Evolutionary conservation across 1,284 basidiomycete species (phyloP), one percentile per base, ranked within the genome.

Genomic region (Tilletia indica): DNA sequence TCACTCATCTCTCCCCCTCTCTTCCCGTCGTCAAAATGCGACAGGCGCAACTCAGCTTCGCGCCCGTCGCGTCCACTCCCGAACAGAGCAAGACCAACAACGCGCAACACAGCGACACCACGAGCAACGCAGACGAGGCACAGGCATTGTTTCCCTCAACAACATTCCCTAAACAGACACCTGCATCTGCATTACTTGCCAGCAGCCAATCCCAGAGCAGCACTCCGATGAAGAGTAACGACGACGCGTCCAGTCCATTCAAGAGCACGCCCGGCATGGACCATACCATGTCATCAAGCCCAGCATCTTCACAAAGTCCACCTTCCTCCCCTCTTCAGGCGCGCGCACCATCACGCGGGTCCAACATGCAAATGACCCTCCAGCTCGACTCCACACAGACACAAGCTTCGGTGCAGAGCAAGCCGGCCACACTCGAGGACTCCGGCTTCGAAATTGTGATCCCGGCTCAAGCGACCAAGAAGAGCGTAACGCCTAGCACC

Each of bases 261-360:
- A 64, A 64, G 36, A 34, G 36, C 61, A 64, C 61, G 45, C 49
- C 64, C 51, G 48, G 63, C 12, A 38, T 36, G 25, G 47, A 39
- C 34, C 54, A 38, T 39, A n/a, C 69, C 16, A 42, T 49, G 25
- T 39, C 69, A 16, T 31, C 69, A 34, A 47, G 36, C 68, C 63
- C 73, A 54, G 47, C 19, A 42, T 45, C 38, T 14, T 38, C 42
- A 36, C 61, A 66, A 45, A 47, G 51, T 68, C 71, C 42, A 31
- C 47, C 36, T 71, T 63, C 68, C 21, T 68, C 68, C 12, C 64
- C 68, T 16, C 31, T 39, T 16, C 19, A 11, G 19, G 31, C 61
- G n/a, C 61, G 34, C 12, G 34, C 16, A 9, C 36, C 31, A 36
- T 8, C 34, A 14, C 19, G 61, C 34, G 16, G 12, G 38, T 39